Evolutionary conservation across 1,139 yeast genomes (phyloP).

Genomic region (Blastobotrys indianensis): DNA sequence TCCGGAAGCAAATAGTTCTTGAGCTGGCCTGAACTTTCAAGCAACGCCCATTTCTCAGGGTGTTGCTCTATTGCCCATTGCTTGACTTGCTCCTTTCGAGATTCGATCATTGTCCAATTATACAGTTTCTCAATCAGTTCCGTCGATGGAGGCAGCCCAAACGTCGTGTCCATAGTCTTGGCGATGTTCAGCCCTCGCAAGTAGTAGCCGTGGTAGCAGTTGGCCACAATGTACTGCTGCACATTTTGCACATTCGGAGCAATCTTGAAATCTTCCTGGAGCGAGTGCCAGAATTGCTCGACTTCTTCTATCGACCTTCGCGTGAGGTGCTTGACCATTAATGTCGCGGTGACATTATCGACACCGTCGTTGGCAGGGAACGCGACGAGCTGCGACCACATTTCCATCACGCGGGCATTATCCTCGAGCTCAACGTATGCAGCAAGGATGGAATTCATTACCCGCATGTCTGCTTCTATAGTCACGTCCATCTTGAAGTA

Average conservation of each 20-base stretch:
- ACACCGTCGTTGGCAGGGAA: constrained; percentile 45
- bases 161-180: constrained; percentile 43
- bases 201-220: constrained; percentile 62
- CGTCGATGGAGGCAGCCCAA: constrained; percentile 45
- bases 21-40: constrained; percentile 38
- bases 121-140: constrained; percentile 54
- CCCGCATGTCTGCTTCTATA: constrained; percentile 50
- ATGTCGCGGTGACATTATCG: constrained; percentile 63
- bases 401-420: constrained; percentile 52
- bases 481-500: constrained; percentile 60
- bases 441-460: constrained; percentile 59
- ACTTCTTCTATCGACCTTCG: constrained; percentile 55
- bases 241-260: constrained; percentile 52
- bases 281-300: constrained; percentile 56
- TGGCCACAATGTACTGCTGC: constrained; percentile 63
- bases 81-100: constrained; percentile 44
- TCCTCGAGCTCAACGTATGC: constrained; percentile 64
- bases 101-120: constrained; percentile 52
- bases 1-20: constrained; percentile 29
- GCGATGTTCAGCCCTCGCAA: constrained; percentile 54
- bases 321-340: constrained; percentile 65
- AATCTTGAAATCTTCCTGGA: constrained; percentile 47
- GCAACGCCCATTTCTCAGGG: constrained; percentile 45
- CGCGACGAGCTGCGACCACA: constrained; percentile 55
- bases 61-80: constrained; percentile 49